Evolutionary conservation across 768 basidiomycete genomes (phyloP).

Genomic region (Podaxis sp.): DNA sequence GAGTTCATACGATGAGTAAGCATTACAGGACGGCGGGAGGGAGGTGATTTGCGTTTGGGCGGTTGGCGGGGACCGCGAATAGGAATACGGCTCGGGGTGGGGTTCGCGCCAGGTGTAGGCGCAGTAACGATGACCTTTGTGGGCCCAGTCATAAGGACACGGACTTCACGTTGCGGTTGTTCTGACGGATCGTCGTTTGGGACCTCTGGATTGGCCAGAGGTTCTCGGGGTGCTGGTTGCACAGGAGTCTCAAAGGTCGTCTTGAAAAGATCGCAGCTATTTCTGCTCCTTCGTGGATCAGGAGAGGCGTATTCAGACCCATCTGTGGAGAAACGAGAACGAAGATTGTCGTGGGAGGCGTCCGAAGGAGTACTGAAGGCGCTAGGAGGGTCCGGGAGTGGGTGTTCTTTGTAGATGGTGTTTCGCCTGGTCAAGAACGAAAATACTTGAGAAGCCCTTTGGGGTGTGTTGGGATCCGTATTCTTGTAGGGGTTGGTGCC

Average conservation of each 20-base stretch:
- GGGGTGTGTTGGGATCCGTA: slow-evolving; percentile 50
- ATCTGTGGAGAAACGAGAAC: slow-evolving; percentile 22
- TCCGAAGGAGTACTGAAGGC: slow-evolving; percentile 42
- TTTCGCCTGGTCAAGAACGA: slow-evolving; percentile 61
- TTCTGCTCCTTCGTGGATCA: background rate
- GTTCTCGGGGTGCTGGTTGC: background rate
- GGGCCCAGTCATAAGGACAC: slow-evolving; percentile 45
- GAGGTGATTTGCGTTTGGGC: slow-evolving; percentile 30
- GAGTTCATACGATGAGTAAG: slow-evolving; percentile 26
- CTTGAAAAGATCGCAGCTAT: background rate
- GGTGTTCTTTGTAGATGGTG: slow-evolving; percentile 34
- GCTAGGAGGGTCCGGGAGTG: slow-evolving; percentile 39
- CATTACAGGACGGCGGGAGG: slow-evolving; percentile 23
- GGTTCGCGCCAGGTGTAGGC: slow-evolving; percentile 45
- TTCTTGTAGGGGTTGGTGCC: slow-evolving; percentile 18
- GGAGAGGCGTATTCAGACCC: background rate
- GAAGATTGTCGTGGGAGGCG: slow-evolving; percentile 8
- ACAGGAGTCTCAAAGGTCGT: background rate
- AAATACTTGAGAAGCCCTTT: slow-evolving; percentile 75
- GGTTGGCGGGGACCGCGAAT: slow-evolving; percentile 40
- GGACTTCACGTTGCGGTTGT: slow-evolving; percentile 29
- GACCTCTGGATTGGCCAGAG: slow-evolving; percentile 11
- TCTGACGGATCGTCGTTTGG: slow-evolving; percentile 16
- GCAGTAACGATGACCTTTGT: slow-evolving; percentile 55
- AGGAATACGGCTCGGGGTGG: slow-evolving; percentile 36